phyloP scores from a whole-genome alignment of 2,329 filamentous ascomycete species.

The Diplodia mutila region DNA sequence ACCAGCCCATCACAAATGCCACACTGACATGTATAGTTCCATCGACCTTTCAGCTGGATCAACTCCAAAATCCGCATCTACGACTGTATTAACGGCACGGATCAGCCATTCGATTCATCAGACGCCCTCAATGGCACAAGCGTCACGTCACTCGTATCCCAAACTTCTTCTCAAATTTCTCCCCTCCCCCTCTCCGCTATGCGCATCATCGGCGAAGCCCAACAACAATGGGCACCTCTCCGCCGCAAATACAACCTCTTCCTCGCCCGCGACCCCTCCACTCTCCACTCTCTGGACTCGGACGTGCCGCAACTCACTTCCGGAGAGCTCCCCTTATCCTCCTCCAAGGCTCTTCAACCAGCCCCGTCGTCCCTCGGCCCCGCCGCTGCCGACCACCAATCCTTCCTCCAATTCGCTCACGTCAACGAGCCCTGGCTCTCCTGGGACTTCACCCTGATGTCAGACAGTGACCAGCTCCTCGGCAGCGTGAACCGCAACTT shows the following conservation, averaged over 20 bases:
- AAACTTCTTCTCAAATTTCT: slow-evolving; percentile 51
- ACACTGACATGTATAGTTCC: slow-evolving; percentile 50
- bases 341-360: slow-evolving; percentile 47
- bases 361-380: slow-evolving; percentile 31
- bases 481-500: slow-evolving; percentile 69
- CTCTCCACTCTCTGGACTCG: slow-evolving; percentile 8
- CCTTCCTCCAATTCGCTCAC: slow-evolving; percentile 64
- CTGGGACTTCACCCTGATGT: slow-evolving; percentile 65
- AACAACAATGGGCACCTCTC: slow-evolving; percentile 66
- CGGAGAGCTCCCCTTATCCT: slow-evolving; percentile 53
- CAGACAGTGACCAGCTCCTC: slow-evolving; percentile 55
- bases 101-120: slow-evolving; percentile 42
- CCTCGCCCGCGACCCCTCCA: slow-evolving; percentile 53
- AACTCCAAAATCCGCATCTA: slow-evolving; percentile 56
- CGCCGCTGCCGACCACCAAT: slow-evolving; percentile 35
- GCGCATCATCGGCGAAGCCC: slow-evolving; percentile 66
- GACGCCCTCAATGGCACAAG: slow-evolving; percentile 51
- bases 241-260: slow-evolving; percentile 68
- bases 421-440: slow-evolving; percentile 66
- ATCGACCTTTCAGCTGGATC: slow-evolving; percentile 67
- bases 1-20: slow-evolving; percentile 45
- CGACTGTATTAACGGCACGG: slow-evolving; percentile 35
- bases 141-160: slow-evolving; percentile 47
- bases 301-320: slow-evolving; percentile 45
- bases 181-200: slow-evolving; percentile 59